These are phyloP conservation scores for Phytophthora megakarya DNA, from an alignment of 352 stramenopile species.

Conservation along the genomic window DNA sequence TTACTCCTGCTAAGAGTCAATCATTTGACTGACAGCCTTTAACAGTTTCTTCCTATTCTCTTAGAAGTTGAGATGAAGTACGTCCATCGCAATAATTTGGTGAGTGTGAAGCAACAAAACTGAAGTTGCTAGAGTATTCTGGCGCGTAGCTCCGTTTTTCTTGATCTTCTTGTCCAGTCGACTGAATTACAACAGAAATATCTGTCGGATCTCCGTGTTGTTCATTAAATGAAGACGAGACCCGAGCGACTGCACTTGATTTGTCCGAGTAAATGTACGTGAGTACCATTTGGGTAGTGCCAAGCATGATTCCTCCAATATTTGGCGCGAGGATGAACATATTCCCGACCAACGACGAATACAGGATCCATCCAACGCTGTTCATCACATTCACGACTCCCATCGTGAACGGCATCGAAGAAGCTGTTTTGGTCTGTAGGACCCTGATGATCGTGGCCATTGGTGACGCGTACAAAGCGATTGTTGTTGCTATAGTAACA, in stretches of 20 bases:
- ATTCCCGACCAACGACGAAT: conserved; percentile 7
- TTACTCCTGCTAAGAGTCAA: not conserved
- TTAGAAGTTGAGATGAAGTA: not conserved
- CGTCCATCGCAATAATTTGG: not conserved
- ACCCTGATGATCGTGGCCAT: conserved; percentile 48
- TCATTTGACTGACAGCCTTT: too few relatives aligned
- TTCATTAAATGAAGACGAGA: not conserved
- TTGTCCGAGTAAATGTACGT: conserved; percentile 43
- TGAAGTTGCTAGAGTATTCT: not conserved
- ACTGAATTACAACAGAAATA: not conserved
- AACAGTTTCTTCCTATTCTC: too few relatives aligned
- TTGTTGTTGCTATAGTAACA: conserved; percentile 46
- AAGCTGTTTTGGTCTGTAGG: conserved; percentile 22
- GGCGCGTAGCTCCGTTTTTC: not conserved
- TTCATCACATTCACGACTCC: conserved; percentile 25
- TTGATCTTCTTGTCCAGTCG: not conserved
- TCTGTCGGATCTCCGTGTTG: not conserved
- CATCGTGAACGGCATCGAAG: conserved; percentile 29
- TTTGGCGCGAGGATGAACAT: conserved; percentile 42
- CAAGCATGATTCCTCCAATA: conserved; percentile 29
- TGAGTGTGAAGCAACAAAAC: not conserved
- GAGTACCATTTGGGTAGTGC: conserved; percentile 40
- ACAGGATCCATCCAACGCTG: conserved; percentile 14
- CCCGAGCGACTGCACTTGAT: conserved; percentile 16
- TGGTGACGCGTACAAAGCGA: conserved; percentile 55